A percentile compares a stretch with the other conserved stretches of the same genome.
These are phyloP conservation scores for Naematelia aurantialba DNA, from an alignment of 768 basidiomycete species.

Conservation along the genomic window DNA sequence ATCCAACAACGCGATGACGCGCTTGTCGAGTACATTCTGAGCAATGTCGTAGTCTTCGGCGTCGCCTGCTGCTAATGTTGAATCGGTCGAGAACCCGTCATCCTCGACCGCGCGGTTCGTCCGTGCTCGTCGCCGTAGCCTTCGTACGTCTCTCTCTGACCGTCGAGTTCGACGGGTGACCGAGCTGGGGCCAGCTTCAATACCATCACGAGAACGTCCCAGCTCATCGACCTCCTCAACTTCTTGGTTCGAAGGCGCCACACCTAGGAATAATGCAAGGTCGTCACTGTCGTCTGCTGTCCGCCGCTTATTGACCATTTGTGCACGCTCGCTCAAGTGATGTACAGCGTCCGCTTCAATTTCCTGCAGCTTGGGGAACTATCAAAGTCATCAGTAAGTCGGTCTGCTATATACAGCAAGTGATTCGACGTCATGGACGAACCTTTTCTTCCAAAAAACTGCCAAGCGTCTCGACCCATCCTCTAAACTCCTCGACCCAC, in stretches of 20 bases:
- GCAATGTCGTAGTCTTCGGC: conserved; percentile 67
- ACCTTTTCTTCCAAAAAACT: conserved; percentile 54
- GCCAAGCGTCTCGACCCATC: conserved; percentile 52
- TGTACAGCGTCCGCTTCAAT: conserved; percentile 57
- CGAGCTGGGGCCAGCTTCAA: conserved; percentile 53
- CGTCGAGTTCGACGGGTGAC: conserved; percentile 59
- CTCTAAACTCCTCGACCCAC: conserved; percentile 53
- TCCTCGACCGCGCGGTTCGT: conserved; percentile 48
- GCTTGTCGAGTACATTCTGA: conserved; percentile 56
- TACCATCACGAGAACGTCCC: conserved; percentile 54
- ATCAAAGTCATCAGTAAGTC: conserved; percentile 10
- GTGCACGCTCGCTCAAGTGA: conserved; percentile 67
- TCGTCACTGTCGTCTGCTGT: conserved; percentile 77
- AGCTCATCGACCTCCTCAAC: conserved; percentile 62
- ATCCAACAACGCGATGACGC: conserved; percentile 61
- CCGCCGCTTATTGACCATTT: conserved; percentile 67
- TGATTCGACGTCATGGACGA: conserved; percentile 5
- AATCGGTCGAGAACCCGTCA: conserved; percentile 86
- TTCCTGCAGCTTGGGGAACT: conserved; percentile 51
- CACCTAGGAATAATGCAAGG: conserved; percentile 65
- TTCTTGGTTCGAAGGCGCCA: conserved; percentile 48
- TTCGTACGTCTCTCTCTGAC: conserved; percentile 60
- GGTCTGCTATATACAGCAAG: background rate
- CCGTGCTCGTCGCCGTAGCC: conserved; percentile 30
- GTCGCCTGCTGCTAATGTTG: conserved; percentile 65